A percentile compares a stretch with the other conserved stretches of the same genome.
These are phyloP conservation scores for Lachancea nothofagi DNA, from an alignment of 805 yeast species.

Conservation along the genomic window DNA sequence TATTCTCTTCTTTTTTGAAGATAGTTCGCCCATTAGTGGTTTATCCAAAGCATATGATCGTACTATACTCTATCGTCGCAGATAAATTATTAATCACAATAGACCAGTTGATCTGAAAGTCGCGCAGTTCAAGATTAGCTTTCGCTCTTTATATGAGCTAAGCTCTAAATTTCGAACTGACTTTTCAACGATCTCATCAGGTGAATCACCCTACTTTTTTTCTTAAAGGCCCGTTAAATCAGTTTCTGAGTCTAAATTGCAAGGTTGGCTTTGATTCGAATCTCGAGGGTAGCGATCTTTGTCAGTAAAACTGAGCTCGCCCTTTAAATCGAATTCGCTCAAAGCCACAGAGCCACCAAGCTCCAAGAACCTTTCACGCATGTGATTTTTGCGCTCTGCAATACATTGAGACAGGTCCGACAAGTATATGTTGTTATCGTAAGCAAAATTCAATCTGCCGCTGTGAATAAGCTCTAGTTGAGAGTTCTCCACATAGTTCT, in stretches of 20 bases:
- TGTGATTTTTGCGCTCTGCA: slow-evolving; percentile 33
- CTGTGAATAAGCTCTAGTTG: slow-evolving; percentile 48
- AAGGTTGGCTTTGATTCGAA: too few species aligned
- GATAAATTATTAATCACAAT: too few species aligned
- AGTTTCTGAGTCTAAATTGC: too few species aligned
- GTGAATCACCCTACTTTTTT: slow-evolving; percentile 2
- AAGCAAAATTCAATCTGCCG: slow-evolving; percentile 44
- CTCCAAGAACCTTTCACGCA: slow-evolving; percentile 35
- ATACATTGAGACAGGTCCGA: slow-evolving; percentile 43
- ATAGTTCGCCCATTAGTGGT: slow-evolving; percentile 3
- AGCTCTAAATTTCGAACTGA: neutral
- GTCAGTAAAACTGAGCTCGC: slow-evolving; percentile 5
- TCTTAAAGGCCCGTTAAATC: neutral
- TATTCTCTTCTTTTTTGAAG: neutral
- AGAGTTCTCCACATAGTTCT: slow-evolving; percentile 46
- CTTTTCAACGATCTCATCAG: neutral
- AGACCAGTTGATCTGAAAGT: too few species aligned
- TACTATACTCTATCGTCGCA: too few species aligned
- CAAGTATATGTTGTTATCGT: slow-evolving; percentile 51
- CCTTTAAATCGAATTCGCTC: slow-evolving; percentile 49
- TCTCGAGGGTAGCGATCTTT: neutral
- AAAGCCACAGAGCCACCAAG: slow-evolving; percentile 48
- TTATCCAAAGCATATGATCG: neutral
- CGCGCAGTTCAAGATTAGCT: too few species aligned
- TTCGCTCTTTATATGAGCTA: too few species aligned